Evolutionary conservation across 495 filamentous ascomycete species (phyloP), one percentile per base, ranked within the genome.

Genomic region (Penicillium taxi): DNA sequence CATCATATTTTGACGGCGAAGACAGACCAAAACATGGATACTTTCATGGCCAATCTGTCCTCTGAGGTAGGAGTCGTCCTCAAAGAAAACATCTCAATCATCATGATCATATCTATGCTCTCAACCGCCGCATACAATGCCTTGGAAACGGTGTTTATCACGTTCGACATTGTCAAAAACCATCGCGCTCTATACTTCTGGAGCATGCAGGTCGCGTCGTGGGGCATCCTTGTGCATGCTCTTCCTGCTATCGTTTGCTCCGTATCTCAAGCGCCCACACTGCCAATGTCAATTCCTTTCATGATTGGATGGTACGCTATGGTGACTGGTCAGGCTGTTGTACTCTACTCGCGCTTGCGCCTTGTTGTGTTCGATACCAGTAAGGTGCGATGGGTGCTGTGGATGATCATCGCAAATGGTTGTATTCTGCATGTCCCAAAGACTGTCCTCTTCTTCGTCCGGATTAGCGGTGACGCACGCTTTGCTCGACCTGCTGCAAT

Each of bases 221-320:
- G 35, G 35, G 23, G 25, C 3, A 37, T 37, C 11, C 26, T 37
- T 18, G 13, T 43, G 20, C 27, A 43, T 37, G 27, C 27, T 14
- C 6, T 43, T 13, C 33, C 40, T 19, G 26, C 27, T 6, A 37
- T 43, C 20, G 21, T 27, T 35, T 34, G 40, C 13, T 37, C 21
- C 7, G 19, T 37, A 14, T 32, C 33, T 26, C 21, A 36, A 13
- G 24, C 26, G 12, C 26, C 40, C 19, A 37, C 30, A 19, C 19
- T 42, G 8, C 5, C 40, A 4, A 42, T 16, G 20, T 36, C 26
- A 12, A 32, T 43, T 17, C 27, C 33, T 5, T 31, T 43, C 26
- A 30, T 31, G 7, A 34, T 42, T 17, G 20, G 26, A 15, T 42
- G 26, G 32, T 34, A 42, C 23, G 35, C 35, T n/a, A 28, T 37